These are phyloP conservation scores for Balamuthia mandrillaris DNA, from an alignment of 208 protist genomes.

Conservation along the genomic window DNA sequence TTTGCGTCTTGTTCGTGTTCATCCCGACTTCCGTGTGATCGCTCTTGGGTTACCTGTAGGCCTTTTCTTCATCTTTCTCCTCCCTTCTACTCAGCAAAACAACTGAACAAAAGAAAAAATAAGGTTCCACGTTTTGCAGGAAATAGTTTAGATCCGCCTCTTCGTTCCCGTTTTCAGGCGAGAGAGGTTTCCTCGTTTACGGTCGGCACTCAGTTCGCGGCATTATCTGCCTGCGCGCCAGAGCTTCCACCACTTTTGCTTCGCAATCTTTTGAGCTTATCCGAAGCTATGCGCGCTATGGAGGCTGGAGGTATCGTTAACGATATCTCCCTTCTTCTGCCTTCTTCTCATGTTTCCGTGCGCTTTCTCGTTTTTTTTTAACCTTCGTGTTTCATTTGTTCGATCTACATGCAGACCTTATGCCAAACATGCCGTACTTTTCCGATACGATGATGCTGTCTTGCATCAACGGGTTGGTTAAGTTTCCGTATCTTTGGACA, in stretches of 20 bases:
- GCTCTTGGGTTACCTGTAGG: slow-evolving; percentile 88
- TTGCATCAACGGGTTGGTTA: neutral
- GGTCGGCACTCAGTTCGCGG: slow-evolving; percentile 9
- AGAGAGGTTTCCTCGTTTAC: slow-evolving; percentile 36
- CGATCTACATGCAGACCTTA: no score
- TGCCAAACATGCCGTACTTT: neutral
- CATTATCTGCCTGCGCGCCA: neutral
- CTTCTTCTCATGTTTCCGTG: no score
- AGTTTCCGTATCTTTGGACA: neutral
- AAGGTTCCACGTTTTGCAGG: slow-evolving; percentile 58
- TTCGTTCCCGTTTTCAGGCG: slow-evolving; percentile 73
- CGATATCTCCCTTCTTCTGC: no score
- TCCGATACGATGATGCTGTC: neutral
- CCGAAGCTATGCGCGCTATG: slow-evolving; percentile 3
- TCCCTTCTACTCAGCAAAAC: neutral
- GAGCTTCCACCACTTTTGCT: neutral
- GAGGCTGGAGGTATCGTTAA: slow-evolving; percentile 72
- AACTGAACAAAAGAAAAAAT: slow-evolving; percentile 70
- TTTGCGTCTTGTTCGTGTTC: slow-evolving; percentile 82
- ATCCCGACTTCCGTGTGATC: slow-evolving; percentile 87
- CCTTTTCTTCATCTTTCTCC: slow-evolving; percentile 57
- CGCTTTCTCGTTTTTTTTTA: no score
- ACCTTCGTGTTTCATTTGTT: no score
- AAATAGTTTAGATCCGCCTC: slow-evolving; percentile 70
- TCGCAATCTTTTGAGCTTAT: neutral